Percentiles rank a stretch among this genome's conserved stretches.
These are phyloP conservation scores for Kuraishia hungarica DNA, from an alignment of 805 yeast genomes.

Conservation along the genomic window DNA sequence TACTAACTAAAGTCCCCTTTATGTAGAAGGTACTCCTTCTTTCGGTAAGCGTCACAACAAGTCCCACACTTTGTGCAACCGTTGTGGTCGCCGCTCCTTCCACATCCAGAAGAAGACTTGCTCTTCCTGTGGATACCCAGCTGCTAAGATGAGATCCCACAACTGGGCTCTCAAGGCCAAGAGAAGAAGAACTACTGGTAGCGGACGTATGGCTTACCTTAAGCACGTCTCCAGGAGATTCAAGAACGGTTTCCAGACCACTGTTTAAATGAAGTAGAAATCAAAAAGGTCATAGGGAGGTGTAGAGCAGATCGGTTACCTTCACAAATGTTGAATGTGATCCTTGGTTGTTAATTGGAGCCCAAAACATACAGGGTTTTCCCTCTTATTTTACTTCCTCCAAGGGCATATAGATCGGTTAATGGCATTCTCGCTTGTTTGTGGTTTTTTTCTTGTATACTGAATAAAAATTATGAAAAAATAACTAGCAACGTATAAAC, in stretches of 20 bases:
- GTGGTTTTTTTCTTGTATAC: not conserved
- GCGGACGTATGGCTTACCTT: constrained; percentile 98
- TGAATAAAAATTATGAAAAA: constrained; percentile 9
- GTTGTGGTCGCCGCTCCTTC: constrained; percentile 99
- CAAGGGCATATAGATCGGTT: not conserved
- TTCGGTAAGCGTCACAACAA: constrained; percentile 99
- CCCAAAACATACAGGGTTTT: not conserved
- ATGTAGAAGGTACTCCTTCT: constrained; percentile 97
- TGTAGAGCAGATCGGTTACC: not conserved
- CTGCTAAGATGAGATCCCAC: constrained; percentile 97
- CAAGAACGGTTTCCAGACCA: constrained; percentile 96
- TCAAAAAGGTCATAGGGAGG: not conserved
- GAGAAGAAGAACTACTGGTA: constrained; percentile 99
- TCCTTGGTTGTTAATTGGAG: not conserved
- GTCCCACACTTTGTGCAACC: constrained; percentile 98
- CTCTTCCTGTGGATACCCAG: constrained; percentile 98
- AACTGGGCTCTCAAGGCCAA: constrained; percentile 99
- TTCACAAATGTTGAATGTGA: not conserved
- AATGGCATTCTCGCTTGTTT: not conserved
- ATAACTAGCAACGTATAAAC: not conserved
- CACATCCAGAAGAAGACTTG: constrained; percentile 99
- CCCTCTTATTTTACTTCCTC: not conserved
- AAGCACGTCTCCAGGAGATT: constrained; percentile 96
- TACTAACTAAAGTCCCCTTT: not conserved
- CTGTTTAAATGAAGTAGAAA: constrained; percentile 4